Conservation (phyloP, 805 yeast genomes). For the Metschnikowia kofuensis region DNA sequence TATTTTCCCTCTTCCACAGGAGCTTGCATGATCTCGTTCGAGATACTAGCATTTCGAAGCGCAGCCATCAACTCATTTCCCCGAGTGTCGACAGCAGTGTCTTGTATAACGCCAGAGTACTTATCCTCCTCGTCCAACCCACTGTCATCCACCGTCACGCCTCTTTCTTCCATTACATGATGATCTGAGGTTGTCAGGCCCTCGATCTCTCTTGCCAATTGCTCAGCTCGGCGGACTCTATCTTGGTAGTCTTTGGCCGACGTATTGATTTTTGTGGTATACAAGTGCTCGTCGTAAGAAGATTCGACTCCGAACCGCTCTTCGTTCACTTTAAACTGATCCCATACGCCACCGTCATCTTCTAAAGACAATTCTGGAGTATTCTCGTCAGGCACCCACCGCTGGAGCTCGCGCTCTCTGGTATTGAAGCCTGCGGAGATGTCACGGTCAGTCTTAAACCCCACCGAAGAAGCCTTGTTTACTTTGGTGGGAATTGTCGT, state of each 20-base stretch:
- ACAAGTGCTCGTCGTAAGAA: constrained; percentile 77
- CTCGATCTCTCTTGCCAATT: constrained; percentile 82
- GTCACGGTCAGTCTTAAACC: constrained; percentile 82
- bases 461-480: background rate
- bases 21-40: constrained; percentile 10
- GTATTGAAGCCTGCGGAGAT: constrained; percentile 52
- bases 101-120: constrained; percentile 69
- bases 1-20: too few species aligned
- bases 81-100: constrained; percentile 48
- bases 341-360: constrained; percentile 55
- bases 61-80: constrained; percentile 50
- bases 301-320: constrained; percentile 85
- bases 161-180: constrained; percentile 92
- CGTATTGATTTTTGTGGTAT: constrained; percentile 75
- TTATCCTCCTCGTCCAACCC: constrained; percentile 95
- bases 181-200: constrained; percentile 59
- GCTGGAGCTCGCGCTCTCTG: constrained; percentile 71
- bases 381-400: constrained; percentile 74
- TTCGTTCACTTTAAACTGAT: constrained; percentile 91
- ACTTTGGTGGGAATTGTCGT: constrained; percentile 5
- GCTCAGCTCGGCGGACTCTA: constrained; percentile 67
- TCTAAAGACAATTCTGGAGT: constrained; percentile 36
- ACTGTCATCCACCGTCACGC: constrained; percentile 68
- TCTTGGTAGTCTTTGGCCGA: constrained; percentile 69
- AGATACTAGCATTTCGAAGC: constrained; percentile 30